phyloP scores from a whole-genome alignment of 177 flowering plant genomes.

The Vitis hybrid region DNA sequence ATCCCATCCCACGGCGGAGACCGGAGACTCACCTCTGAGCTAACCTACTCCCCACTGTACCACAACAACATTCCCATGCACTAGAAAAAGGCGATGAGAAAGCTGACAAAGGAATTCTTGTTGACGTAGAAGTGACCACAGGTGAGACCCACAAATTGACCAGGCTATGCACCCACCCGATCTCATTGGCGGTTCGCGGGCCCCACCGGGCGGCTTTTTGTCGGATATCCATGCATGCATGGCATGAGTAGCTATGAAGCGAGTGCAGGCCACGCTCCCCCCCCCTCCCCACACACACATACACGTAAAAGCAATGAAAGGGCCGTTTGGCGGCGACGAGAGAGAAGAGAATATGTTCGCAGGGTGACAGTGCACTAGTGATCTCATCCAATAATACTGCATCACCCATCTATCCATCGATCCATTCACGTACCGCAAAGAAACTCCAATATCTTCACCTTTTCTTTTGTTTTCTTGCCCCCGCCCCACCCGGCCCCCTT shows the following conservation, averaged over 20 bases:
- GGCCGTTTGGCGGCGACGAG: conserved; percentile 13
- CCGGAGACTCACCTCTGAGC: not conserved
- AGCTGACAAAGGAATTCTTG: not conserved
- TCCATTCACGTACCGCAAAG: conserved; percentile 13
- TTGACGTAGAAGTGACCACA: not conserved
- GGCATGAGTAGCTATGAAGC: too few relatives aligned
- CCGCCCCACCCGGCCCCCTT: too few relatives aligned
- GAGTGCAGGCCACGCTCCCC: too few relatives aligned
- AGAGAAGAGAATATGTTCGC: conserved; percentile 21
- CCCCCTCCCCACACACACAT: too few relatives aligned
- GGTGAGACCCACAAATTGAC: conserved; percentile 10
- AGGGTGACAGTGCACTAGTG: conserved; percentile 1
- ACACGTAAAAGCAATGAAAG: not conserved
- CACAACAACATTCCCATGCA: not conserved
- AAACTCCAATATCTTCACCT: not conserved
- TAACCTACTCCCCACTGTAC: too few relatives aligned
- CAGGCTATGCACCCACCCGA: not conserved
- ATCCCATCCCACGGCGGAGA: not conserved
- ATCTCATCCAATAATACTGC: not conserved
- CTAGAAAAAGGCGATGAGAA: not conserved
- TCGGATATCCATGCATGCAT: conserved; percentile 19
- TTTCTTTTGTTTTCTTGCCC: not conserved
- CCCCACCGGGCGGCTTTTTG: conserved; percentile 16
- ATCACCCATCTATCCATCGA: not conserved
- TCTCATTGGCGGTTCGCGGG: not conserved